phyloP scores from a whole-genome alignment of 1,284 basidiomycete genomes.

The Rhodotorula sp. region DNA sequence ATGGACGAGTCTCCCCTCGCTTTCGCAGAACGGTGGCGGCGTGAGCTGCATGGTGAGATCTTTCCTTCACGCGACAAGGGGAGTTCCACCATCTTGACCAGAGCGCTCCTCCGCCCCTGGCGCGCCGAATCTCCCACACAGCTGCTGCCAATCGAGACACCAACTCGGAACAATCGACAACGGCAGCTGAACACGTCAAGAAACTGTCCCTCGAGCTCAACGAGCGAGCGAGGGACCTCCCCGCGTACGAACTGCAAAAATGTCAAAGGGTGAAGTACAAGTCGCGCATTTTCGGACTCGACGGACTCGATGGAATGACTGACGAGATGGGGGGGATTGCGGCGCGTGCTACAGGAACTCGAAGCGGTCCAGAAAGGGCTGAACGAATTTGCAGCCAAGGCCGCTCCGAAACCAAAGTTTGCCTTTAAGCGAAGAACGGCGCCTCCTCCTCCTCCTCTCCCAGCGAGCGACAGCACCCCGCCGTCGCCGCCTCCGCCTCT shows the following conservation, averaged over 20 bases:
- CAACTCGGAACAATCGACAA: neutral
- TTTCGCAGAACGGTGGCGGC: conserved; percentile 22
- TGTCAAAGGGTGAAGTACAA: conserved; percentile 18
- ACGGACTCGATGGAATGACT: too few relatives aligned
- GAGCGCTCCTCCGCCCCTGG: neutral
- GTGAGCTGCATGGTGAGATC: conserved; percentile 5
- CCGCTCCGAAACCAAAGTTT: conserved; percentile 26
- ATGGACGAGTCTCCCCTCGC: conserved; percentile 20
- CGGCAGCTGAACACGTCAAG: neutral
- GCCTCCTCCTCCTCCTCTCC: neutral
- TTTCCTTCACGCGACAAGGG: too few relatives aligned
- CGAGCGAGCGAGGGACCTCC: conserved; percentile 10
- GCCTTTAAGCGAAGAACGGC: conserved; percentile 22
- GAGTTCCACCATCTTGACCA: too few relatives aligned
- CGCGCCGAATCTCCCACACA: neutral
- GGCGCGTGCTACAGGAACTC: conserved; percentile 10
- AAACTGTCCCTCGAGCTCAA: conserved; percentile 12
- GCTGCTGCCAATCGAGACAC: neutral
- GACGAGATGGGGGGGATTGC: too few relatives aligned
- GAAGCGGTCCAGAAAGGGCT: neutral
- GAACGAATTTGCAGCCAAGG: neutral
- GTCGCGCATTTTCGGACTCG: too few relatives aligned
- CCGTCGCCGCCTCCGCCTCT: neutral
- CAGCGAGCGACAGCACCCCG: neutral
- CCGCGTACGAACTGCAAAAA: conserved; percentile 18